These are phyloP conservation scores for Lactifluus echinatus DNA, from an alignment of 768 basidiomycete species.

Conservation along the genomic window DNA sequence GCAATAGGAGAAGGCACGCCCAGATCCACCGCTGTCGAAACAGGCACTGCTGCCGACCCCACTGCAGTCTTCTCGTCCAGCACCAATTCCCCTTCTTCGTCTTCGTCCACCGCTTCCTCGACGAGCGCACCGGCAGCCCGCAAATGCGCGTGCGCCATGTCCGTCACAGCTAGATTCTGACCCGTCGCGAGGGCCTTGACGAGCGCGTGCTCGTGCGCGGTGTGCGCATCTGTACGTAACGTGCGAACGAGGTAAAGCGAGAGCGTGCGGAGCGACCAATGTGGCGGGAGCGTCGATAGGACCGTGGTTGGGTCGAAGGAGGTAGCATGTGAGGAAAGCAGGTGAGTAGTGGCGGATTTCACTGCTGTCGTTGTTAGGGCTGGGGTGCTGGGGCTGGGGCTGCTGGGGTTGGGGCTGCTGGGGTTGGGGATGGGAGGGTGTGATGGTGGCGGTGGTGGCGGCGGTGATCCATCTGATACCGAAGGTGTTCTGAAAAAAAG, in stretches of 20 bases:
- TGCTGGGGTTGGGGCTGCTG: background rate
- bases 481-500: background rate
- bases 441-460: background rate
- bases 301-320: conserved; percentile 64
- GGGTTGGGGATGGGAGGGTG: background rate
- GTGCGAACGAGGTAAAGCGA: conserved; percentile 2
- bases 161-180: conserved; percentile 60
- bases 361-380: background rate
- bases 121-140: conserved; percentile 9
- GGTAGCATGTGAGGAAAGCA: conserved; percentile 54
- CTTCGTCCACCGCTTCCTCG: conserved; percentile 1
- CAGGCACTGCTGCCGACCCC: background rate
- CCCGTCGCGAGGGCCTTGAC: conserved; percentile 70
- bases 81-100: background rate
- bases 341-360: conserved; percentile 30
- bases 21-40: background rate
- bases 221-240: conserved; percentile 32
- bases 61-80: conserved; percentile 11
- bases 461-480: background rate
- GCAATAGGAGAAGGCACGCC: background rate
- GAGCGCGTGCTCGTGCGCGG: conserved; percentile 60
- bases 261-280: conserved; percentile 67
- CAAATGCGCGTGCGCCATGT: conserved; percentile 1
- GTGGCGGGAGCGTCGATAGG: conserved; percentile 68
- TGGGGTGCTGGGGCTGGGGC: background rate